Base-by-base conservation (phyloP, 371 early-diverging fungal species). In the Mortierella sp. region DNA sequence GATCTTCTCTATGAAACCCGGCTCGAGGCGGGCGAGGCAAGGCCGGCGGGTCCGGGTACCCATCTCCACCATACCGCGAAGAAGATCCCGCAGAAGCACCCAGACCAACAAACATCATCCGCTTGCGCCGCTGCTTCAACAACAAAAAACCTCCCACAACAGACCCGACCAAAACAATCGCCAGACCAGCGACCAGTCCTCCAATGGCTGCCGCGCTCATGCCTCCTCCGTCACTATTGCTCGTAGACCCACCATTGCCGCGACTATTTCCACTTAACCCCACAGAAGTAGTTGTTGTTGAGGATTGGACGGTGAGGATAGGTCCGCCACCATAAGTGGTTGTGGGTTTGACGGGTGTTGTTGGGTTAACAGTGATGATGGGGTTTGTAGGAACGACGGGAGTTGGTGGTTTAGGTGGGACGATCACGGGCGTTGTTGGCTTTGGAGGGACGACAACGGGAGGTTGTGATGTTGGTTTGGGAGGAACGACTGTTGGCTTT, bases 121-220 rank as follows among this genome's bases (percentile, higher is more conserved):
- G 79, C 50, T 81, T 81, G 14, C 73, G 78, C 11, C 86, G 81
- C 53, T 86, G 73, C 55, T 81, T 86, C 40, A 86, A 44, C 26
- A 86, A 37, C 61, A 86, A 50, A 46, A 86, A 81, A 2, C 81
- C 86, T 10, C 82, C 86, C 2, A 79, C 64, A n/a, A 86, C 74
- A 3, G 86, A 74, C 0, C 72, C 79, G 6, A 79, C 59, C 28
- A 86, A 70, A 48, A 86, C n/a, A 5, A 72, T 69, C 13, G 82
- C 28, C 14, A 69, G 43, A 1, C 82, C 86, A 10, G 57, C 73
- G 1, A 75, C 57, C 26, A 81, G 19, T 1, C 83, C 87, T 14
- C 73, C 83, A 34, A 87, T 70, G 16, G 79, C 79, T 0, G 76
- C 86, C 2, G 73, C 79, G 51, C 70, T 57, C 79, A 81, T 86